Conservation (phyloP, 345 rosid genomes). For the Capsella bursapastoris region DNA sequence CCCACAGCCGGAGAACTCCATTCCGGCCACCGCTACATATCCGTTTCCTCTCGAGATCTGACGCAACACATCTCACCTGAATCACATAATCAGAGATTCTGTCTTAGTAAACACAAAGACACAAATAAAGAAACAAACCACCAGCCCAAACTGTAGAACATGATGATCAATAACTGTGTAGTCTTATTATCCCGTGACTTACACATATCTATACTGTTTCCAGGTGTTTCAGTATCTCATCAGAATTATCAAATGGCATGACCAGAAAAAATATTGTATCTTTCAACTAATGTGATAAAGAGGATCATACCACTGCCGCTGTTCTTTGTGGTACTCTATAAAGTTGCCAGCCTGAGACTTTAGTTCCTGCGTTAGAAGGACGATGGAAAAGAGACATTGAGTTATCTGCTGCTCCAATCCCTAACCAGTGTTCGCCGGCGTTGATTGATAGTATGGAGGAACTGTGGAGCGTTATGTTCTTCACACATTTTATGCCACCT, state of each 20-base stretch:
- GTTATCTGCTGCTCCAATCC: conserved; percentile 98
- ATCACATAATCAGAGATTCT: conserved; percentile 14
- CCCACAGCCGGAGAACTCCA: conserved; percentile 96
- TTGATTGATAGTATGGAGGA: conserved; percentile 83
- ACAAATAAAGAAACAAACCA: background rate
- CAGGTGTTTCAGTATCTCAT: background rate
- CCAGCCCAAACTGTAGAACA: background rate
- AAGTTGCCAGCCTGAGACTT: conserved; percentile 94
- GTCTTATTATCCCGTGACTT: background rate
- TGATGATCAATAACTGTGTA: background rate
- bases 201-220: background rate
- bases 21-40: conserved; percentile 98
- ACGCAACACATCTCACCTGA: conserved; percentile 94
- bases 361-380: conserved; percentile 80
- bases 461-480: conserved; percentile 85
- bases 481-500: conserved; percentile 87
- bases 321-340: conserved; percentile 92
- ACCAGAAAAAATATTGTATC: background rate
- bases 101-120: background rate
- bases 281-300: background rate
- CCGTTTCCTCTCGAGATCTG: conserved; percentile 98
- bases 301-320: conserved; percentile 76
- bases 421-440: conserved; percentile 95
- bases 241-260: background rate
- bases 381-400: conserved; percentile 98